Conservation (phyloP, 148 eudicot species). For the Diospyros lotus region DNA sequence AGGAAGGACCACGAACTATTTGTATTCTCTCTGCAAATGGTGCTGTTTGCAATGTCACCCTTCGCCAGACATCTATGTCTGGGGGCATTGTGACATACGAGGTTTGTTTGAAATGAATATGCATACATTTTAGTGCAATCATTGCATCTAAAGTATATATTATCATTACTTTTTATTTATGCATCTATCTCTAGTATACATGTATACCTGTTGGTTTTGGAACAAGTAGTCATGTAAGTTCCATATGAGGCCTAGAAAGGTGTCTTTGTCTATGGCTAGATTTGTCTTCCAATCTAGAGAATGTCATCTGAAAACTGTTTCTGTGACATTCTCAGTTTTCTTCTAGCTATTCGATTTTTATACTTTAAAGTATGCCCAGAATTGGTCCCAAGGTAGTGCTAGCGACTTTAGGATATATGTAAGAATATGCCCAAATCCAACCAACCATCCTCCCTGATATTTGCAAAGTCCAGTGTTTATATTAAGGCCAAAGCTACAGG, state of each 20-base stretch:
- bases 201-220: background rate
- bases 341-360: background rate
- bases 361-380: background rate
- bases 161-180: background rate
- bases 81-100: conserved; percentile 68
- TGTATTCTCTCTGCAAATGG: conserved; percentile 83
- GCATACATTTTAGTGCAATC: background rate
- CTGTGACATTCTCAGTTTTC: background rate
- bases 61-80: conserved; percentile 57
- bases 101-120: conserved; percentile 30
- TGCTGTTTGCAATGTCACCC: conserved; percentile 61
- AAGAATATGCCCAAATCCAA: background rate
- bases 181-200: background rate
- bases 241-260: background rate
- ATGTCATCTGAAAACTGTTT: background rate
- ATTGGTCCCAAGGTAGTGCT: background rate
- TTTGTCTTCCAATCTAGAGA: background rate
- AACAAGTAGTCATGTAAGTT: background rate
- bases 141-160: background rate
- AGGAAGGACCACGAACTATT: conserved; percentile 70
- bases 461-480: background rate
- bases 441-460: background rate
- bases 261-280: background rate
- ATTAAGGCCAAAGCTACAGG: background rate
- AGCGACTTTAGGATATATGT: background rate